A percentile compares a stretch with the other conserved stretches of the same genome.
Evolutionary conservation across 2,329 filamentous ascomycete species (phyloP).

Genomic region (Pseudovirgaria hyperparasitica): DNA sequence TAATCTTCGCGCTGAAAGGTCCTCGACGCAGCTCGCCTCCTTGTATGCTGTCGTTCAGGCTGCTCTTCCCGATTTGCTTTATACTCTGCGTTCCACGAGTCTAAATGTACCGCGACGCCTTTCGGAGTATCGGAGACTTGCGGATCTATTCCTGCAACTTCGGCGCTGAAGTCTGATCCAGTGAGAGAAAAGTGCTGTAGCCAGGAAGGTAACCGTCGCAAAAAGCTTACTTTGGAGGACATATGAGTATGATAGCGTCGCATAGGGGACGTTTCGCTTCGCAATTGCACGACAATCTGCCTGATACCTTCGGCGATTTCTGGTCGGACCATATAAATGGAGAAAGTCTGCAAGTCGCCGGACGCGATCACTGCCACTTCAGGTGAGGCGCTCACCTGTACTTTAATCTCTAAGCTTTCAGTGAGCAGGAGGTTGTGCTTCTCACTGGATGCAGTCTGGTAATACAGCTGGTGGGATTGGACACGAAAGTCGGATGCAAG

Average conservation of each 20-base stretch:
- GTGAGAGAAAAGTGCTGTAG: conserved; percentile 73
- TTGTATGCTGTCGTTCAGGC: conserved; percentile 41
- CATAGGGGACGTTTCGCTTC: conserved; percentile 39
- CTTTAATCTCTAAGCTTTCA: conserved; percentile 76
- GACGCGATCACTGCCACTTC: conserved; percentile 72
- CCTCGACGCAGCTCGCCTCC: conserved; percentile 62
- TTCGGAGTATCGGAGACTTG: conserved; percentile 70
- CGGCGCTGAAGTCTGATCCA: conserved; percentile 77
- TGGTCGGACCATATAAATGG: conserved; percentile 75
- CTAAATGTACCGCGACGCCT: conserved; percentile 74
- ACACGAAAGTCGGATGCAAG: conserved; percentile 70
- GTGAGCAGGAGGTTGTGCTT: conserved; percentile 80
- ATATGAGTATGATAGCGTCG: too few relatives aligned
- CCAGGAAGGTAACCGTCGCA: conserved; percentile 74
- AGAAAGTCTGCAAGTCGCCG: conserved; percentile 74
- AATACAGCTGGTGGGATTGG: conserved; percentile 82
- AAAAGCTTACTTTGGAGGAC: conserved; percentile 43
- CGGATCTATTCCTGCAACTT: conserved; percentile 78
- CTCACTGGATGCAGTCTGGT: conserved; percentile 72
- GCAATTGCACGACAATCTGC: conserved; percentile 78
- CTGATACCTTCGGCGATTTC: conserved; percentile 89
- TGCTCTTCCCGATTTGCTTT: conserved; percentile 65
- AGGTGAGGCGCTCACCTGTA: conserved; percentile 72
- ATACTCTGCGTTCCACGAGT: conserved; percentile 82
- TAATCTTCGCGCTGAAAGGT: conserved; percentile 47